A percentile compares a stretch with the other conserved stretches of the same genome.
phyloP scores from a whole-genome alignment of 2,329 filamentous ascomycete genomes.

The Alternaria infectoria region DNA sequence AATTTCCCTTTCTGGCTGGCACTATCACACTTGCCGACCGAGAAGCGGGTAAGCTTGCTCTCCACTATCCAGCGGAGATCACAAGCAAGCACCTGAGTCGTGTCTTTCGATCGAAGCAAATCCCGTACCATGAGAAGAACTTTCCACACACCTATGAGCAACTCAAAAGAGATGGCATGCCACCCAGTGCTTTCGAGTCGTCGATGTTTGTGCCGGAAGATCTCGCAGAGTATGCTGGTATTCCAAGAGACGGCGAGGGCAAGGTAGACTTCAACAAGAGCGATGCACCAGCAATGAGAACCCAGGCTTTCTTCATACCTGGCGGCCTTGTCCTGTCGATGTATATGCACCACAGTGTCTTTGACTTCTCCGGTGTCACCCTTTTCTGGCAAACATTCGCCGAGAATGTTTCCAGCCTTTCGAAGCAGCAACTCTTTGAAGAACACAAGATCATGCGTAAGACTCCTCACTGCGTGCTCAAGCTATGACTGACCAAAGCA shows the following conservation, averaged over 20 bases:
- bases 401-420: conserved; percentile 29
- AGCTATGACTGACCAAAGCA: conserved; percentile 20
- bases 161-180: conserved; percentile 42
- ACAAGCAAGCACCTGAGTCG: conserved; percentile 21
- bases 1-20: conserved; percentile 41
- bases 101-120: conserved; percentile 30
- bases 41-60: conserved; percentile 31
- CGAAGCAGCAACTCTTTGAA: conserved; percentile 21
- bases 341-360: conserved; percentile 42
- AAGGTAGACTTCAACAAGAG: conserved; percentile 32
- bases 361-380: conserved; percentile 40
- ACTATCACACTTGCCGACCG: conserved; percentile 33
- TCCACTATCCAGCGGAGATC: conserved; percentile 33
- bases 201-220: conserved; percentile 39
- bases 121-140: conserved; percentile 18
- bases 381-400: conserved; percentile 36
- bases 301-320: conserved; percentile 44
- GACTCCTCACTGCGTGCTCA: background rate
- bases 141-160: conserved; percentile 36
- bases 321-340: conserved; percentile 45
- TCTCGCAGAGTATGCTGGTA: conserved; percentile 33
- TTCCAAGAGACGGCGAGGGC: conserved; percentile 37
- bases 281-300: conserved; percentile 37
- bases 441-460: conserved; percentile 18
- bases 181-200: conserved; percentile 38